A percentile compares a stretch with the other conserved stretches of the same genome.
Conservation (phyloP, 208 protist genomes). For the Wallacemonas rigidus region DNA sequence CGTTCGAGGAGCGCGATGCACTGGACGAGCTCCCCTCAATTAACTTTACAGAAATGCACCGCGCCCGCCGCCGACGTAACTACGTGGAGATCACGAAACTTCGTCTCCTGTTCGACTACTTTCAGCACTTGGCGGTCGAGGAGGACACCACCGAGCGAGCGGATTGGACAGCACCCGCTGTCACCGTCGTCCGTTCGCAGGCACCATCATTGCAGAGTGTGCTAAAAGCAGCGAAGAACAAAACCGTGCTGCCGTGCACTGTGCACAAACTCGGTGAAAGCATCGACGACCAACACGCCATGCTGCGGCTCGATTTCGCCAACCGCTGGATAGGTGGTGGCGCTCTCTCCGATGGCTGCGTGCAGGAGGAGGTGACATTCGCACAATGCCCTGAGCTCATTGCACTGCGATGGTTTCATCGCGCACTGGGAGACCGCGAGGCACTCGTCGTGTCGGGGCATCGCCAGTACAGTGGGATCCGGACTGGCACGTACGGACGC, state of each 20-base stretch:
- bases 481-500: constrained; percentile 43
- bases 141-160: background rate
- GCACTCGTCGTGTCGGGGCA: constrained; percentile 38
- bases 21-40: constrained; percentile 21
- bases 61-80: constrained; percentile 12
- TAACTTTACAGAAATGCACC: constrained; percentile 29
- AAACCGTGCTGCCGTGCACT: background rate
- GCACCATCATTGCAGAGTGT: background rate
- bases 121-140: constrained; percentile 5
- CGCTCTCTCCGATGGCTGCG: constrained; percentile 47
- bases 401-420: constrained; percentile 40
- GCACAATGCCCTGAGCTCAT: constrained; percentile 55
- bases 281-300: constrained; percentile 46
- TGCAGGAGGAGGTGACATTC: constrained; percentile 85
- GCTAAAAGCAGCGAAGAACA: background rate
- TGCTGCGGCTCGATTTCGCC: constrained; percentile 67
- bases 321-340: constrained; percentile 71
- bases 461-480: constrained; percentile 27
- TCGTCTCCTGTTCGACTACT: constrained; percentile 31
- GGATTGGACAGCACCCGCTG: background rate
- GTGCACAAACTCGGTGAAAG: constrained; percentile 28
- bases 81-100: constrained; percentile 29
- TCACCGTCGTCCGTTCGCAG: constrained; percentile 4
- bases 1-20: constrained; percentile 17
- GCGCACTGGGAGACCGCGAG: constrained; percentile 44